Conservation (phyloP, 441 rosid species). For the Macaranga tanarius region DNA sequence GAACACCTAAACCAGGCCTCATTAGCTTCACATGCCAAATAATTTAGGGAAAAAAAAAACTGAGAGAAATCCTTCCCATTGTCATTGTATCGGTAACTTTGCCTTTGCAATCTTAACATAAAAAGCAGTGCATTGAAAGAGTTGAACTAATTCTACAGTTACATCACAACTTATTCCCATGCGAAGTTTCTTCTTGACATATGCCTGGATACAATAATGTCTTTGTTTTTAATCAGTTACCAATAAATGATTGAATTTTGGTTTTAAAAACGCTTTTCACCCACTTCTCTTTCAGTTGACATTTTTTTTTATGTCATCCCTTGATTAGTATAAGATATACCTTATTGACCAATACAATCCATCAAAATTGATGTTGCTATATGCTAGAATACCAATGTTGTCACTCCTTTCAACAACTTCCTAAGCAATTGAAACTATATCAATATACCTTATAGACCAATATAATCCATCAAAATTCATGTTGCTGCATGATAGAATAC, state of each 20-base stretch:
- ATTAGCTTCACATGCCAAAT: not conserved
- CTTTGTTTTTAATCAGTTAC: no score
- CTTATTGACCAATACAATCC: not conserved
- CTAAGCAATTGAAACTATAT: slow-evolving; percentile 2
- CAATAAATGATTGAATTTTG: not conserved
- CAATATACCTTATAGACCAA: not conserved
- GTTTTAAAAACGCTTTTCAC: not conserved
- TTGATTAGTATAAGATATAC: not conserved
- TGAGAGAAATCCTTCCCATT: not conserved
- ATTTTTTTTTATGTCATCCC: not conserved
- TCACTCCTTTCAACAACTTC: not conserved
- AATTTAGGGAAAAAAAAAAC: not conserved
- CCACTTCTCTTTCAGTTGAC: not conserved
- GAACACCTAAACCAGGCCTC: not conserved
- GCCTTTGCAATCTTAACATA: not conserved
- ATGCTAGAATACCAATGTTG: not conserved
- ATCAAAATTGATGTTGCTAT: not conserved
- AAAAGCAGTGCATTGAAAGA: not conserved
- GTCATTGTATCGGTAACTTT: not conserved
- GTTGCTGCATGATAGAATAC: no score
- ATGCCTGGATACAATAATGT: no score
- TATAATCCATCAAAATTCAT: slow-evolving; percentile 2
- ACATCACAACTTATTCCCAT: not conserved
- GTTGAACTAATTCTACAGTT: not conserved
- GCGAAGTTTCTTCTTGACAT: not conserved